Evolutionary conservation across 345 rosid species (phyloP), one percentile per base, ranked within the genome.

Genomic region (Salix exigua): DNA sequence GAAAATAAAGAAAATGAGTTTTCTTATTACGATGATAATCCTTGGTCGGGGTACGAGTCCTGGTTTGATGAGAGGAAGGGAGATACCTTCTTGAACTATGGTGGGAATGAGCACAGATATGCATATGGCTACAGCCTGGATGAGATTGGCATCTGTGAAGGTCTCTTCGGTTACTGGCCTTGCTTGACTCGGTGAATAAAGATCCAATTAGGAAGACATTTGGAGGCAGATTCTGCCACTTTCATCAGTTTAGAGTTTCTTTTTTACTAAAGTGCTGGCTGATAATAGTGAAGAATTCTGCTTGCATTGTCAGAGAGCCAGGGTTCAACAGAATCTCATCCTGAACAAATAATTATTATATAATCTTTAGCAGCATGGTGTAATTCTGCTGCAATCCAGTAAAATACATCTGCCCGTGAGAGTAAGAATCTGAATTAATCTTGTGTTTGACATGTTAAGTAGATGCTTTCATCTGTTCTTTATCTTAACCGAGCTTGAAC

Each of bases 91-190:
- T 25, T n/a, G 40, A 28, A 60, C 50, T 19, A 46, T 68, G 26
- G 66, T 7, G 9, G 58, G 71, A 73, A 64, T 75, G 85, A 77
- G 66, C 66, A 44, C 11, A 53, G 53, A 23, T 50, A 31, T 50
- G 16, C 40, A 6, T 13, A 48, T 17, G 66, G 62, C 60, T 74
- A 67, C 40, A 53, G 72, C 62, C 42, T 13, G 8, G 73, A 83
- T 63, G 80, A 76, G 26, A 5, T 65, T 26, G 78, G 46, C 30
- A 18, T 75, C 51, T 81, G 66, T 28, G 82, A 79, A 77, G 74
- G 78, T 48, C 64, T 84, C 33, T 82, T 81, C 4, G 80, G 84
- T 77, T 79, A 82, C 70, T 82, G 83, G 85, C 87, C 87, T 48
- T 86, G 84, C 79, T 21, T 84, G 85, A 63, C n/a, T 8, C 79